Base-by-base conservation (phyloP, 2,329 filamentous ascomycete species). In the Hypoxylon sp. region DNA sequence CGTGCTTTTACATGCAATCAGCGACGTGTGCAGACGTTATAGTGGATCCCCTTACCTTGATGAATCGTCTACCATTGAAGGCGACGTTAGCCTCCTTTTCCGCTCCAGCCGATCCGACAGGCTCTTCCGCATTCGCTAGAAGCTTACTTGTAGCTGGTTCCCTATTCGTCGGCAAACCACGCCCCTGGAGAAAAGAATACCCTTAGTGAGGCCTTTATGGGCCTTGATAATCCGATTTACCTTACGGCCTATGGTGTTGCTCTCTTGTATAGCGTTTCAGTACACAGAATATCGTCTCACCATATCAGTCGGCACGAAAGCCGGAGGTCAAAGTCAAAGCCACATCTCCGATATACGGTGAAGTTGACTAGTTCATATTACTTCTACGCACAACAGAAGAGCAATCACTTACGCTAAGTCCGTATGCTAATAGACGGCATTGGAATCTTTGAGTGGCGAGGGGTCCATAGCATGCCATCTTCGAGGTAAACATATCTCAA, bases 51-150 rank as follows among this genome's bases (percentile, higher is more conserved):
- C n/a, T 58, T 58, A 14, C 51, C 37, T 40, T 40, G 35, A 33
- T 57, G 46, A 49, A 59, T 55, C 46, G 53, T 33, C 54, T 37
- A 54, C 50, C 48, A 51, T 44, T n/a, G 51, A 61, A 44, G 42
- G 13, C 27, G 49, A 40, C 40, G 25, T 50, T 51, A 17, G 31
- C 22, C 50, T 60, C 37, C 53, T 55, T 62, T 66, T 40, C 6
- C 7, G 6, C 42, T 55, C 68, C 62, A 55, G 53, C 46, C 60
- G 56, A 69, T 57, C 66, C 59, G 61, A 60, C 40, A 58, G 53
- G 66, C 44, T 49, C 20, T 42, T 31, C 46, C 11, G n/a, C 33
- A 7, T n/a, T 22, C 22, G 22, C 13, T 56, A 8, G 44, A 51
- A 56, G 44, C 27, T 60, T 61, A 51, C 20, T 6, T 48, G 42